Base-by-base conservation (phyloP, 176 grass and related monocot species). In the Bromus sterilis region DNA sequence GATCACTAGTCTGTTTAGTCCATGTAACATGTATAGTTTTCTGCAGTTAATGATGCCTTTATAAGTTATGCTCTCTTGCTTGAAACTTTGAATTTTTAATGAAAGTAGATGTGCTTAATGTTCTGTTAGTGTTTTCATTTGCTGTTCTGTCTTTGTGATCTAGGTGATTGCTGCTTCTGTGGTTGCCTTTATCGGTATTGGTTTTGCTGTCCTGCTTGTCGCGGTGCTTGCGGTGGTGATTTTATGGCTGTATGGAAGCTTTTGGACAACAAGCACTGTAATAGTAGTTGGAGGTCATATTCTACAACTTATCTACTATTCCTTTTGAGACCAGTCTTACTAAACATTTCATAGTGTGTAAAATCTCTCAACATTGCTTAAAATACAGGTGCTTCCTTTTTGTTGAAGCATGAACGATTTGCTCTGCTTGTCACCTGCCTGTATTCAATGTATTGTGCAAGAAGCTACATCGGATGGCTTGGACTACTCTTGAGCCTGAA, bases 211-310 rank as follows among this genome's bases (percentile, higher is more conserved):
- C 71, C 83, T 91, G 78, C n/a, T 91, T 68, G 80, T 73, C 6
- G 64, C 91, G 29, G 21, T 87, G 56, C 51, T 89, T 77, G 89
- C 86, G 29, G 63, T 87, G 58, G 61, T 88, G 83, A 78, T 93
- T 81, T 89, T 99, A 61, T 99, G 93, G 96, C 35, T 99, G 55
- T 95, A 91, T 88, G 96, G 96, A 85, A 99, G 91, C 80, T 95
- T 99, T 74, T 99, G 96, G 93, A 87, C 41, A 79, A 99, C 96
- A 82, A 87, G 84, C 64, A 36, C 82, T 85, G 75, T 99, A 43
- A 79, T 95, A 74, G 48, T 99, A 93, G 67, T 93, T 83, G 91
- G 91, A 91, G 94, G 94, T 93, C 35, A 75, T 83, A 74, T 81
- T 86, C 80, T 34, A 61, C 36, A 79, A 58, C 55, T 90, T 86